Evolutionary conservation across 1,139 yeast genomes (phyloP).

Genomic region (Candida mesenterica): DNA sequence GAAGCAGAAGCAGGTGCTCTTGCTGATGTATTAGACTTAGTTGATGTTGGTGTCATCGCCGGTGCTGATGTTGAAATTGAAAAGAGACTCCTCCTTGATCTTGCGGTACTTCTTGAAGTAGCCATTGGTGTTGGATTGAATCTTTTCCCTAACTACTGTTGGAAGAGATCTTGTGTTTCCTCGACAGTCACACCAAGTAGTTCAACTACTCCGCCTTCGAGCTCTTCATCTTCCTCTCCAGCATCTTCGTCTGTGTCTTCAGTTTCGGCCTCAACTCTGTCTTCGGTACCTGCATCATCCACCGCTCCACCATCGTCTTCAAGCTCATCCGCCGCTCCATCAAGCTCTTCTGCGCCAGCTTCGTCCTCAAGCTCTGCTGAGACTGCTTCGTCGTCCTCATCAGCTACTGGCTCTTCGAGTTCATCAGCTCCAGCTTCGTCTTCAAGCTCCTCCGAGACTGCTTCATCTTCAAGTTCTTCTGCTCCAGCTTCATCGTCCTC

Average conservation of each 20-base stretch:
- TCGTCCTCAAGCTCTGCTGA: conserved; percentile 1
- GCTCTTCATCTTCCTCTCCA: conserved; percentile 12
- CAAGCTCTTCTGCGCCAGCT: conserved; percentile 1
- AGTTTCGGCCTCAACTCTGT: conserved; percentile 7
- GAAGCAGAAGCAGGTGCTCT: conserved; percentile 3
- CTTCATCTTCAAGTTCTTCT: conserved; percentile 1
- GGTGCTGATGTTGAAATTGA: conserved; percentile 6
- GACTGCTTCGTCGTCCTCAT: background rate
- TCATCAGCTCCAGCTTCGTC: background rate
- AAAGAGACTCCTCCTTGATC: conserved; percentile 6
- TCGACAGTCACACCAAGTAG: conserved; percentile 10
- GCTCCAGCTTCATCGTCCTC: conserved; percentile 5
- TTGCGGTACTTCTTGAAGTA: conserved; percentile 3
- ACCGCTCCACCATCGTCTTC: conserved; percentile 3
- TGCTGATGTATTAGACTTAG: conserved; percentile 6
- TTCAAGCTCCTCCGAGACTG: conserved; percentile 5
- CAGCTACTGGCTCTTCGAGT: background rate
- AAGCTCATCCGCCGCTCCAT: background rate
- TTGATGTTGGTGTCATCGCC: conserved; percentile 2
- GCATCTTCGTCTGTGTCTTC: conserved; percentile 7
- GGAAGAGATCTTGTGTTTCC: conserved; percentile 17
- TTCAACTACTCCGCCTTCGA: conserved; percentile 12
- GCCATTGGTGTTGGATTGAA: conserved; percentile 12
- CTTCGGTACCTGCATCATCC: conserved; percentile 7
- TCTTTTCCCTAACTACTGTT: conserved; percentile 32